Evolutionary conservation across 495 filamentous ascomycete genomes (phyloP), one percentile per base, ranked within the genome.

Genomic region (Penicillium mononematosum): DNA sequence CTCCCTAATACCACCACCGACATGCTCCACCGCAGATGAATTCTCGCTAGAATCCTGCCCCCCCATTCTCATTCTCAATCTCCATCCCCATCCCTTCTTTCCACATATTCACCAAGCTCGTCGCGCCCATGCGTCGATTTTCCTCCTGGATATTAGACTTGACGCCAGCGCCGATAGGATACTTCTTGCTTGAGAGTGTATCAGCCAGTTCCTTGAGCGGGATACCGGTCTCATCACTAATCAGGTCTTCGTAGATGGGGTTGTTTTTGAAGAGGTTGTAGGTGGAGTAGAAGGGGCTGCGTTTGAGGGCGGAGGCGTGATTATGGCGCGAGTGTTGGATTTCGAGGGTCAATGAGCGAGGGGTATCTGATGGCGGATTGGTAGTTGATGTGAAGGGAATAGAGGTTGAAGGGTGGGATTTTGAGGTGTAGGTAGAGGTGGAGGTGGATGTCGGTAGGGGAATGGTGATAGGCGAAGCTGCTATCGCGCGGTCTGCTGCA

Each of bases 401-500:
- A 22, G 47, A 49, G 12, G 52, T 7, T 36, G 58, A 36, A 24
- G 54, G 49, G 12, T 39, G 5, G 9, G 16, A n/a, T 39, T 39
- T 39, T 5, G 32, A 36, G 32, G 32, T 14, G 25, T 22, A 22
- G 22, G 22, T 22, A 6, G 34, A 38, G 36, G 36, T 8, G n/a
- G 36, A 39, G 2, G 36, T 17, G 36, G 16, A n/a, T 17, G 36
- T 39, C 36, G 36, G 36, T 39, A 54, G 52, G 22, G 32, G 36
- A 27, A 78, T 55, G 0, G 24, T 66, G 3, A 79, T 27, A 0
- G 75, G 72, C 1, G 74, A 75, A 11, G 74, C 57, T 11, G 66
- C 58, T 45, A 73, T 58, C 3, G 76, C 76, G 41, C 58, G 55
- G 9, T 61, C 17, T 7, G 76, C 76, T 25, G 76, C 62, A 12